Conservation (phyloP, 2,329 filamentous ascomycete species). For the Ophiostoma sp. region DNA sequence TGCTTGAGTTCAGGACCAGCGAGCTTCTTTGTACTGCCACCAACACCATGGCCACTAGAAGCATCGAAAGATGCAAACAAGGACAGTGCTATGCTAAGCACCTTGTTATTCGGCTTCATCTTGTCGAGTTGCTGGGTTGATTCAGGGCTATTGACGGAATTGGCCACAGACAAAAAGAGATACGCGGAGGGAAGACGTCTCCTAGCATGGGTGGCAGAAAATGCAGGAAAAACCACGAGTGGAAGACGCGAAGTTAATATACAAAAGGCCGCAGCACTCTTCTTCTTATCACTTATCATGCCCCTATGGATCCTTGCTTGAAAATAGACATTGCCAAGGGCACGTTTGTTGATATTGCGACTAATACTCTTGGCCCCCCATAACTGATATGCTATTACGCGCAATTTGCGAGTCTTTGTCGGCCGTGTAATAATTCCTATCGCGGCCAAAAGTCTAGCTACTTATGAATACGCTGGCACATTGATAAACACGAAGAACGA, state of each 20-base stretch:
- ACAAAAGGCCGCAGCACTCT: not conserved
- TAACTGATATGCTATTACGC: not conserved
- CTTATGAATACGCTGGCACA: not conserved
- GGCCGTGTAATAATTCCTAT: slow-evolving; percentile 11
- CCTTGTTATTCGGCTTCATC: slow-evolving; percentile 4
- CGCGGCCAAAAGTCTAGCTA: not conserved
- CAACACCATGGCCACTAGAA: not conserved
- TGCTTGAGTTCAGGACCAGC: slow-evolving; percentile 3
- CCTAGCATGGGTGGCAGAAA: not conserved
- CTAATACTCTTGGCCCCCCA: slow-evolving; percentile 11
- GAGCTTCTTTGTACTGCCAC: not conserved
- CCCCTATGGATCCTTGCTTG: not conserved
- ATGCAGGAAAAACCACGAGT: not conserved
- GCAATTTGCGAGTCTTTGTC: not conserved
- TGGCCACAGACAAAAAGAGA: too few relatives aligned
- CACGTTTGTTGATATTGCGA: not conserved
- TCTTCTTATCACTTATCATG: not conserved
- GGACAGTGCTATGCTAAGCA: not conserved
- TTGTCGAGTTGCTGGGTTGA: not conserved
- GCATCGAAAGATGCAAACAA: not conserved
- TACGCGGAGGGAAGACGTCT: too few relatives aligned
- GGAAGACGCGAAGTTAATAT: not conserved
- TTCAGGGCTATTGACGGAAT: too few relatives aligned
- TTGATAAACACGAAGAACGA: not conserved
- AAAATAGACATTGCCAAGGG: not conserved